Evolutionary conservation across 2,329 filamentous ascomycete genomes (phyloP).

Genomic region (Fusarium foetens): DNA sequence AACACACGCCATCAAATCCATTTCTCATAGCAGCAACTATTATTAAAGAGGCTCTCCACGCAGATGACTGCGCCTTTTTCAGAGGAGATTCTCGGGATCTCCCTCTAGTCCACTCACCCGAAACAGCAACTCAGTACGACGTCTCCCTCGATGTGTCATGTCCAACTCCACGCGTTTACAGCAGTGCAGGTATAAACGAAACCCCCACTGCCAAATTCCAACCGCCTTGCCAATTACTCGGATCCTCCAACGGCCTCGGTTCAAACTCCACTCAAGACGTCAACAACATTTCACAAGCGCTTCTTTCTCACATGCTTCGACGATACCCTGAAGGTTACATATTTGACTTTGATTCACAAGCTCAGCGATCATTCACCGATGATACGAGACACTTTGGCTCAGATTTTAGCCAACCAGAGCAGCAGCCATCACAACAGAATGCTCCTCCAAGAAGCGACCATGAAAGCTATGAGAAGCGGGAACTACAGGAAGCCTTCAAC

Average conservation of each 20-base stretch:
- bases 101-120: neutral
- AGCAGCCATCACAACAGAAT: no score
- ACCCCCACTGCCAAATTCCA: neutral
- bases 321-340: neutral
- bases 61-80: neutral
- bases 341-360: neutral
- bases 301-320: neutral
- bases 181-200: accelerated
- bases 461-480: neutral
- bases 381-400: accelerated
- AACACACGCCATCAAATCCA: neutral
- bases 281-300: neutral
- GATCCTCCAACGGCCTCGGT: neutral
- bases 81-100: neutral
- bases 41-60: neutral
- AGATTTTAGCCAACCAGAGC: no score
- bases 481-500: neutral
- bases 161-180: neutral
- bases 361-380: neutral
- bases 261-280: neutral
- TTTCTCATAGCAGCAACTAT: neutral
- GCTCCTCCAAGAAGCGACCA: no score
- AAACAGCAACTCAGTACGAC: neutral
- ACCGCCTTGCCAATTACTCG: neutral
- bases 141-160: neutral